phyloP scores from a whole-genome alignment of 2,329 filamentous ascomycete species.

The Monilinia aucupariae region DNA sequence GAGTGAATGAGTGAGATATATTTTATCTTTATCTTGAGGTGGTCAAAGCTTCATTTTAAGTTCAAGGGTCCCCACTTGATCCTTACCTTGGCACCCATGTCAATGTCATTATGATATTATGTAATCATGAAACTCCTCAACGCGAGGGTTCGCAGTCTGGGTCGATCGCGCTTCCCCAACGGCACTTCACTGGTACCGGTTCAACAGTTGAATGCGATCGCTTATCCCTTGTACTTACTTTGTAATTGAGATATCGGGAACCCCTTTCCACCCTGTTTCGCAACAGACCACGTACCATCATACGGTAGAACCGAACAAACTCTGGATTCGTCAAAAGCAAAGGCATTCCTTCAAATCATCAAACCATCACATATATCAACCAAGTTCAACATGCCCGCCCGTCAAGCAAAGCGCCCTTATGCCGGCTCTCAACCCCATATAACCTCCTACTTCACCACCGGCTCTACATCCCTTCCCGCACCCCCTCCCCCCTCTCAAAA shows the following conservation, averaged over 20 bases:
- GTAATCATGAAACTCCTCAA: constrained; percentile 2
- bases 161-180: neutral
- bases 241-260: neutral
- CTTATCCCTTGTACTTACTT: neutral
- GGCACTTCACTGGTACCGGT: neutral
- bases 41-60: neutral
- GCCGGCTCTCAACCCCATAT: constrained; percentile 54
- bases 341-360: neutral
- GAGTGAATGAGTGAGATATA: neutral
- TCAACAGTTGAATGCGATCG: neutral
- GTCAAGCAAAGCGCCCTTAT: constrained; percentile 52
- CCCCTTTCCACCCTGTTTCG: neutral
- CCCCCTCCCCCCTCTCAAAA: constrained; percentile 38
- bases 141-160: constrained; percentile 1
- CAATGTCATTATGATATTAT: neutral
- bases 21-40: constrained; percentile 10
- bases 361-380: neutral
- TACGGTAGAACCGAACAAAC: neutral
- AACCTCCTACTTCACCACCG: constrained; percentile 53
- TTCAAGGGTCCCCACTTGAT: neutral
- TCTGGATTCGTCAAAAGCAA: neutral
- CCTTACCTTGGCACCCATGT: neutral
- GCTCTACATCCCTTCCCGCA: constrained; percentile 27
- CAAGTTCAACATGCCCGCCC: constrained; percentile 7
- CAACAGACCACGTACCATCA: neutral